Percentiles rank a stretch among this genome's conserved stretches.
Evolutionary conservation across 208 protist species (phyloP).

Genomic region (Leptomonas seymouri): DNA sequence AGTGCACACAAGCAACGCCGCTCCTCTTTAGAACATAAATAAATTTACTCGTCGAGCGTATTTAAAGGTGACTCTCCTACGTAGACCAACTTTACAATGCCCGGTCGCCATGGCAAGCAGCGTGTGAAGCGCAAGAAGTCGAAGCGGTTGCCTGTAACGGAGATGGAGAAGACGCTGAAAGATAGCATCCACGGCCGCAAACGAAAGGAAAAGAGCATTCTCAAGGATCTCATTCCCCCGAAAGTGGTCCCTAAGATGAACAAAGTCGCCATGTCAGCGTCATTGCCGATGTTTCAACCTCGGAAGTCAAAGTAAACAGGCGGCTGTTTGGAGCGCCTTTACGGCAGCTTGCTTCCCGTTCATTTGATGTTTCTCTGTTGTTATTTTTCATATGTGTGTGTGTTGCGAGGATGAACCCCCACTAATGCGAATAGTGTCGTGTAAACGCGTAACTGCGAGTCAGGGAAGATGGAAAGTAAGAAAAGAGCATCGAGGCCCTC

Average conservation of each 20-base stretch:
- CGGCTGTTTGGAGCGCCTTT: too few relatives aligned
- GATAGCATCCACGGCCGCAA: constrained; percentile 89
- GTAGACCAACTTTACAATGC: constrained; percentile 48
- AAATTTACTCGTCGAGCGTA: too few relatives aligned
- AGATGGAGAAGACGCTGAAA: constrained; percentile 89
- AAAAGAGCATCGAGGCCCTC: too few relatives aligned
- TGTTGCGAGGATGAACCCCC: too few relatives aligned
- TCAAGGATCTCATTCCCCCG: constrained; percentile 82
- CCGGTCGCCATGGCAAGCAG: constrained; percentile 88
- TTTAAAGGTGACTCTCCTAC: not conserved
- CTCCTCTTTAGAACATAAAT: too few relatives aligned
- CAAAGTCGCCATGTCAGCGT: constrained; percentile 52
- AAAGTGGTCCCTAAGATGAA: constrained; percentile 60
- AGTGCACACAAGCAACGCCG: too few relatives aligned
- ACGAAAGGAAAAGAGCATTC: constrained; percentile 79
- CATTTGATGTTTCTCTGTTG: too few relatives aligned
- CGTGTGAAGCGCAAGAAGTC: constrained; percentile 89
- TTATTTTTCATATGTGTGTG: too few relatives aligned
- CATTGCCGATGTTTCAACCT: constrained; percentile 85
- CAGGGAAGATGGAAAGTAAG: too few relatives aligned
- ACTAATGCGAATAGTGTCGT: too few relatives aligned
- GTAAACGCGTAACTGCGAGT: too few relatives aligned
- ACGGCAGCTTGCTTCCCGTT: too few relatives aligned
- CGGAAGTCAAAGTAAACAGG: constrained; percentile 10
- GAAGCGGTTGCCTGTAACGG: constrained; percentile 71